These are phyloP conservation scores for Knoxdaviesia proteae DNA, from an alignment of 2,329 filamentous ascomycete species.

Conservation along the genomic window DNA sequence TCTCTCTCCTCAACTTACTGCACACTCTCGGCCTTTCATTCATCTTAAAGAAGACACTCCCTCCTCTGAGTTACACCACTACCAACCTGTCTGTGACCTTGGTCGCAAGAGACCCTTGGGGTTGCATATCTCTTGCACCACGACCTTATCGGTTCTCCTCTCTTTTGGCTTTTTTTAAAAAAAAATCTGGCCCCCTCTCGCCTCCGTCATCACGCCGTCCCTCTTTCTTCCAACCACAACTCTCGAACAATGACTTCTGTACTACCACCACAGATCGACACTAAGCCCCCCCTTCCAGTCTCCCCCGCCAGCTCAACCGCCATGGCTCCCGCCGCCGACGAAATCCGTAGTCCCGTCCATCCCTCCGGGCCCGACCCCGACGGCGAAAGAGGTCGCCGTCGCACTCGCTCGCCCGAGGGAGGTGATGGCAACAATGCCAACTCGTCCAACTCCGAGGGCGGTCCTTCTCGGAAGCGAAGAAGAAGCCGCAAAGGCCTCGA, in stretches of 20 bases:
- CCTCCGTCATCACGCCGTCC: not conserved
- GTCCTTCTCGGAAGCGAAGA: conserved; percentile 37
- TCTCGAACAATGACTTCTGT: conserved; percentile 1
- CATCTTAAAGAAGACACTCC: too few relatives aligned
- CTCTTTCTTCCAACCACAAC: not conserved
- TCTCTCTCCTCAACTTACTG: too few relatives aligned
- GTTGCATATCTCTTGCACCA: not conserved
- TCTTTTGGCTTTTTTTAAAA: not conserved
- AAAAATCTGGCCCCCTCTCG: not conserved
- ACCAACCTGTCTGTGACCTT: too few relatives aligned
- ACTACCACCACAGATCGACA: not conserved
- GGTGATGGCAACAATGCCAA: conserved; percentile 15
- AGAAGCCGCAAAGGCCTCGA: conserved; percentile 60
- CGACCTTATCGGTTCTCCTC: not conserved
- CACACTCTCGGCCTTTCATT: too few relatives aligned
- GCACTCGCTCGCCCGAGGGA: conserved; percentile 21
- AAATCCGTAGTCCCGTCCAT: conserved; percentile 7
- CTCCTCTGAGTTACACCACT: too few relatives aligned
- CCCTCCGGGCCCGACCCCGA: conserved; percentile 20
- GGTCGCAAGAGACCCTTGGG: too few relatives aligned
- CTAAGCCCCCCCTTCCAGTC: conserved; percentile 15
- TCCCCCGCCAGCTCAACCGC: conserved; percentile 17
- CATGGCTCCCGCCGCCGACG: conserved; percentile 20
- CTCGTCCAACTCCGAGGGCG: conserved; percentile 28
- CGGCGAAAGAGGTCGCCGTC: conserved; percentile 17